A percentile compares a stretch with the other conserved stretches of the same genome.
Conservation (phyloP, 2,329 filamentous ascomycete genomes). For the Alternaria longipes region DNA sequence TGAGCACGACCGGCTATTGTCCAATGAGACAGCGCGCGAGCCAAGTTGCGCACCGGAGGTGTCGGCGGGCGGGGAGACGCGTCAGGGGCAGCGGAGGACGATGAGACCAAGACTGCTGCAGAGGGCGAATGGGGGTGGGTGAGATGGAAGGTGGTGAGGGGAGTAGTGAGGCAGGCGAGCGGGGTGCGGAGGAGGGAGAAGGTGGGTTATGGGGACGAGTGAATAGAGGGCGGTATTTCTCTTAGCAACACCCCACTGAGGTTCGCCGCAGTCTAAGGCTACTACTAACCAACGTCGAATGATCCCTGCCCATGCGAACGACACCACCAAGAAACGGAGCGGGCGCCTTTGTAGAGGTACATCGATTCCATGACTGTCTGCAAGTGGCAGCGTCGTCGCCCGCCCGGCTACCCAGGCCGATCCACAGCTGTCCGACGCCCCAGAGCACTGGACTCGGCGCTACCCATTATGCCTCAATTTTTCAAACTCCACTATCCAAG, state of each 20-base stretch:
- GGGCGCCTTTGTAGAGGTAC: conserved; percentile 33
- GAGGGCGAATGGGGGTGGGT: conserved; percentile 10
- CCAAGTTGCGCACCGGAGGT: conserved; percentile 17
- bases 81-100: conserved; percentile 13
- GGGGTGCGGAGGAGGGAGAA: conserved; percentile 25
- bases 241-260: conserved; percentile 36
- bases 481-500: background rate
- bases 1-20: conserved; percentile 14
- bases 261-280: conserved; percentile 29
- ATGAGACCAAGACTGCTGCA: conserved; percentile 7
- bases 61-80: conserved; percentile 23
- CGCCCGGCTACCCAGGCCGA: conserved; percentile 14
- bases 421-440: conserved; percentile 14
- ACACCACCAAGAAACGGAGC: conserved; percentile 31
- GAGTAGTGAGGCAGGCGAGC: conserved; percentile 5
- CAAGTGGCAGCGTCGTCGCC: conserved; percentile 1
- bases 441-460: conserved; percentile 14
- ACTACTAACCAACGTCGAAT: conserved; percentile 30
- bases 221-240: conserved; percentile 38
- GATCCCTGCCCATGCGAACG: conserved; percentile 35
- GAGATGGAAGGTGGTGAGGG: conserved; percentile 10
- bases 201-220: conserved; percentile 24
- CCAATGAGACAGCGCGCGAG: conserved; percentile 22
- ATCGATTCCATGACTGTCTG: conserved; percentile 15
- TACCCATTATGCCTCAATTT: conserved; percentile 10